Evolutionary conservation across 345 rosid species (phyloP).

Genomic region (Angophora floribunda): DNA sequence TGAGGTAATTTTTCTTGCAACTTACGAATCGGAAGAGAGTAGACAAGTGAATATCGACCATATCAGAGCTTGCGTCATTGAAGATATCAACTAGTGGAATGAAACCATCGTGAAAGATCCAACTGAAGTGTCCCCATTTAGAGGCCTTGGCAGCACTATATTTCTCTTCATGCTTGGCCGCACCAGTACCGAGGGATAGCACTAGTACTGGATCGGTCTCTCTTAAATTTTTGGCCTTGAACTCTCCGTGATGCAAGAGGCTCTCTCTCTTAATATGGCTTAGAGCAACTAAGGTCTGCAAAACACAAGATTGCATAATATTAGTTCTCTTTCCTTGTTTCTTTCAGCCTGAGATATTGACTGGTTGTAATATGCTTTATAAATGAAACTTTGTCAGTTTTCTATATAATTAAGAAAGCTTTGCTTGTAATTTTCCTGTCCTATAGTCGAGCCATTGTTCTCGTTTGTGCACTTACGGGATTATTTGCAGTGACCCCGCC

Average conservation of each 20-base stretch:
- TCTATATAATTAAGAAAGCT: background rate
- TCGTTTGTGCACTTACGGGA: slow-evolving; percentile 2
- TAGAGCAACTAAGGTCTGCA: background rate
- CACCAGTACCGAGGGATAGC: slow-evolving; percentile 5
- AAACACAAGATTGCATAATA: background rate
- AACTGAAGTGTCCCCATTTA: slow-evolving; percentile 6
- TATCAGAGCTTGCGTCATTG: background rate
- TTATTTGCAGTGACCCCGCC: slow-evolving; percentile 21
- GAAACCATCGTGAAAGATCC: background rate
- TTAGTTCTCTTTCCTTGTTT: background rate
- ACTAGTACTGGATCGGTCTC: background rate
- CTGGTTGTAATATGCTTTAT: background rate
- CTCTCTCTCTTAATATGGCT: background rate
- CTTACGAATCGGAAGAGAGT: background rate
- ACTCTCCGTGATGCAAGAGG: background rate
- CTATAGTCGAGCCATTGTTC: background rate
- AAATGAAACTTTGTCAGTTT: background rate
- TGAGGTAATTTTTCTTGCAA: background rate
- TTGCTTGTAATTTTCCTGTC: background rate
- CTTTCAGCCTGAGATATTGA: background rate
- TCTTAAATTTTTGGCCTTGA: background rate
- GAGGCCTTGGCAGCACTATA: slow-evolving; percentile 8
- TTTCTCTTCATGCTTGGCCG: slow-evolving; percentile 5
- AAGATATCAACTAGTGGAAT: background rate
- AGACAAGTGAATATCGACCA: background rate